Evolutionary conservation across 1,284 basidiomycete genomes (phyloP).

Genomic region (Amylostereum areolatum): DNA sequence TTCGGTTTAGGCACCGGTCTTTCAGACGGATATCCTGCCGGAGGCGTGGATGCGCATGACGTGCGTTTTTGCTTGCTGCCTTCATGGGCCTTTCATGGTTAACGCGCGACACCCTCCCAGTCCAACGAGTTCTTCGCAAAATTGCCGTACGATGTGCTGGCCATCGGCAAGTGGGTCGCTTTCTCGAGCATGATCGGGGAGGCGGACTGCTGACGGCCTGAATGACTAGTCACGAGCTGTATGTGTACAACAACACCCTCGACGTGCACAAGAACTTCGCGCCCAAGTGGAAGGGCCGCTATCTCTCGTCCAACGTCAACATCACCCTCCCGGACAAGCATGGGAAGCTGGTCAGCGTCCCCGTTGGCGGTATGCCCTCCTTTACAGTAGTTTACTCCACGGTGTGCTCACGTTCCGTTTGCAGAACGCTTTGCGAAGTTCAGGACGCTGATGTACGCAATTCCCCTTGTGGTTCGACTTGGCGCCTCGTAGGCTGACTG

Average conservation of each 20-base stretch:
- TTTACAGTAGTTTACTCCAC: not conserved
- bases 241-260: slow-evolving; percentile 68
- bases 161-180: slow-evolving; percentile 73
- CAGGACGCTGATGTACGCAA: slow-evolving; percentile 59
- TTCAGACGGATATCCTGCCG: slow-evolving; percentile 65
- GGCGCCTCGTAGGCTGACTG: no score
- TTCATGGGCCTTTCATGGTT: not conserved
- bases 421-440: slow-evolving; percentile 69
- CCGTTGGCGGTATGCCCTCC: slow-evolving; percentile 52
- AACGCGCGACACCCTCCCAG: slow-evolving; percentile 30
- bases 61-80: slow-evolving; percentile 27
- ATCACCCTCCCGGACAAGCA: slow-evolving; percentile 62
- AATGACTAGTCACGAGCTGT: slow-evolving; percentile 87
- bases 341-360: slow-evolving; percentile 46
- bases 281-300: slow-evolving; percentile 67
- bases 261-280: slow-evolving; percentile 77
- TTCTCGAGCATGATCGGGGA: no score
- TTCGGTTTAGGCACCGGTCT: slow-evolving; percentile 53
- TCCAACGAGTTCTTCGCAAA: slow-evolving; percentile 67
- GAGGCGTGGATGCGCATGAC: slow-evolving; percentile 69
- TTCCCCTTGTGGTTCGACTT: not conserved
- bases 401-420: not conserved
- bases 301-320: slow-evolving; percentile 81
- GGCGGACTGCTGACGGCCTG: no score
- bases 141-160: slow-evolving; percentile 78